Evolutionary conservation across 2,329 filamentous ascomycete species (phyloP).

Genomic region (Ophiostoma novo-ulmi): DNA sequence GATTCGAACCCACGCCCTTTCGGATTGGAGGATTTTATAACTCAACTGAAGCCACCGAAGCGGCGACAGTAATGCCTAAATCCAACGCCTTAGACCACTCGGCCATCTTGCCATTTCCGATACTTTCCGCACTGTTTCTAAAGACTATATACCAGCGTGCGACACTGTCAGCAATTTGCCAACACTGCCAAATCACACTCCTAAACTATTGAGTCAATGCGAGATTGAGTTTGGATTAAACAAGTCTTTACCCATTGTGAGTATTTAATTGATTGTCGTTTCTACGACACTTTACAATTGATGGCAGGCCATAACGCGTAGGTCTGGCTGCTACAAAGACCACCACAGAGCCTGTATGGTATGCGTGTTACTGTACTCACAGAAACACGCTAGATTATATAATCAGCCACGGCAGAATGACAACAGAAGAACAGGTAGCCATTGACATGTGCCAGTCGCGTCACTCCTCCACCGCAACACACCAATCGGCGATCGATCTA

Average conservation of each 20-base stretch:
- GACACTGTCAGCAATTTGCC: too few species aligned
- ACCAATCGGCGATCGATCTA: neutral
- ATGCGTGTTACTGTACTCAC: too few species aligned
- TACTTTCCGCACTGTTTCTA: conserved; percentile 18
- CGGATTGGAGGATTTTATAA: conserved; percentile 28
- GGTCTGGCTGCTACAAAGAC: too few species aligned
- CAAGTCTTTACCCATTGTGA: too few species aligned
- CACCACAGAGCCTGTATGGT: too few species aligned
- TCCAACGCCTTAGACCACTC: conserved; percentile 31
- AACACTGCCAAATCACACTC: too few species aligned
- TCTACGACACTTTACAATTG: too few species aligned
- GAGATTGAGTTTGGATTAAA: too few species aligned
- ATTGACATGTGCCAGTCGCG: conserved; percentile 4
- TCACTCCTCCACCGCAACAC: neutral
- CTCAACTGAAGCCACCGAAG: neutral
- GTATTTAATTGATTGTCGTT: too few species aligned
- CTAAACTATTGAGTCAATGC: too few species aligned
- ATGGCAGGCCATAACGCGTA: too few species aligned
- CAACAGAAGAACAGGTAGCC: neutral
- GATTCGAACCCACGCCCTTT: conserved; percentile 31
- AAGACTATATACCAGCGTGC: neutral
- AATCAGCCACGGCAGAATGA: neutral
- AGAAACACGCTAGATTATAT: neutral
- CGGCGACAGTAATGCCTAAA: conserved; percentile 25
- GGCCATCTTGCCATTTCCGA: conserved; percentile 29